Evolutionary conservation across 2,329 filamentous ascomycete genomes (phyloP).

Genomic region (Colletotrichum lentis): DNA sequence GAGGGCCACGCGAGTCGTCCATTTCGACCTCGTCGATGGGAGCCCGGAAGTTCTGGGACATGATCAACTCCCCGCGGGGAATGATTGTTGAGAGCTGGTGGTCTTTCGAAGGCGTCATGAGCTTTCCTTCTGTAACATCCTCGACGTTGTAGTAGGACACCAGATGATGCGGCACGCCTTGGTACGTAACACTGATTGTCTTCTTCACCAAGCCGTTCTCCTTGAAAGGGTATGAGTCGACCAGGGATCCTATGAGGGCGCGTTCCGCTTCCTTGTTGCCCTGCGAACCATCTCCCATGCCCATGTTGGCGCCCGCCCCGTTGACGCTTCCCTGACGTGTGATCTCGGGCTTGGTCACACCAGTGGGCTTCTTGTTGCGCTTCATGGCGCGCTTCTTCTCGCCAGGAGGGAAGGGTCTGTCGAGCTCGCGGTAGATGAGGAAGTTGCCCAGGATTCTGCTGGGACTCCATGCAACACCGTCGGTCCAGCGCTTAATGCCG

Average conservation of each 20-base stretch:
- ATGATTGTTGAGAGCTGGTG: slow-evolving; percentile 58
- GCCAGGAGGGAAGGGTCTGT: slow-evolving; percentile 78
- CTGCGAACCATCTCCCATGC: slow-evolving; percentile 27
- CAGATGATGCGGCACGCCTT: slow-evolving; percentile 81
- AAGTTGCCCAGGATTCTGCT: slow-evolving; percentile 87
- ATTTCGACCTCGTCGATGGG: slow-evolving; percentile 68
- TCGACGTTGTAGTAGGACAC: slow-evolving; percentile 89
- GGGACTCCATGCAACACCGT: slow-evolving; percentile 90
- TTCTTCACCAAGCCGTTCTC: slow-evolving; percentile 86
- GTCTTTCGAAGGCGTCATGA: slow-evolving; percentile 64
- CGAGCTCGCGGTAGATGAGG: slow-evolving; percentile 83
- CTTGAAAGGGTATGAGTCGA: slow-evolving; percentile 92
- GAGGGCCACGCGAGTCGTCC: slow-evolving; percentile 31
- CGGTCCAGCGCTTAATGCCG: slow-evolving; percentile 93
- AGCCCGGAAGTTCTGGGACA: slow-evolving; percentile 71
- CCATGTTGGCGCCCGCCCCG: slow-evolving; percentile 12
- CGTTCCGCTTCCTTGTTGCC: slow-evolving; percentile 35
- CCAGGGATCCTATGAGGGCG: slow-evolving; percentile 64
- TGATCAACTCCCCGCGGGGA: slow-evolving; percentile 66
- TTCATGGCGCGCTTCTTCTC: slow-evolving; percentile 88
- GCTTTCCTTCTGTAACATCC: slow-evolving; percentile 72
- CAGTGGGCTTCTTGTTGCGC: slow-evolving; percentile 59
- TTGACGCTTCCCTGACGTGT: slow-evolving; percentile 40
- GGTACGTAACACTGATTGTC: slow-evolving; percentile 82
- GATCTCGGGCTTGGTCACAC: slow-evolving; percentile 48